Base-by-base conservation (phyloP, 441 rosid species). In the Populus trichocarpa region DNA sequence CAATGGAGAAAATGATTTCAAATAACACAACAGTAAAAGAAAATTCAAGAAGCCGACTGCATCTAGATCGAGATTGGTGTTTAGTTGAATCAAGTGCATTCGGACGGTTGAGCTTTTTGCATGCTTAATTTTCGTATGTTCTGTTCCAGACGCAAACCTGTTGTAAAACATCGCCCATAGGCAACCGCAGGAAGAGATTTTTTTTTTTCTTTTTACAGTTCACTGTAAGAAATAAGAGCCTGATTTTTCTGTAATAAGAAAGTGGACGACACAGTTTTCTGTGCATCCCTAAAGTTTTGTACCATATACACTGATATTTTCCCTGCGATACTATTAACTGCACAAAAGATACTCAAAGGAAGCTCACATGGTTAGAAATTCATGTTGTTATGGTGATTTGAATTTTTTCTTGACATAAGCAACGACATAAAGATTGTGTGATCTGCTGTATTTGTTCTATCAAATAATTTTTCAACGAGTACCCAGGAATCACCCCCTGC, bases 221-320 rank as follows among this genome's bases (percentile, higher is more conserved):
- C 26, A 8, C 16, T 64, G 42, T 70, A 65, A 28, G 73, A 30
- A 70, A 70, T 70, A 61, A 50, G 46, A 69, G 46, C 57, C 57
- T 33, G 36, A 65, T 42, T 75, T 63, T 38, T 32, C 18, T 13
- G 57, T 46, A 46, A 46, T 46, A 46, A 40, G 36, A 42, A 75
- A 67, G 13, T 30, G 46, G 72, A n/a, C 33, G 71, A 28, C 12
- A 25, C 72, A 5, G 10, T 66, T 40, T 46, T 25, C 28, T 75
- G 22, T 46, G 65, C 66, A 67, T 75, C 50, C 72, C 32, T 20
- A 28, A 20, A 42, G n/a, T 32, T 25, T 20, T 75, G 46, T 53
- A 53, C 14, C 66, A 12, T 76, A 14, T 26, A 76, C 32, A 53
- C 35, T 76, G 79, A 57, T 46, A 4, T 53, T 32, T 76, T 68